Percentiles rank a stretch among this genome's conserved stretches.
Conservation (phyloP, 164 flowering plant genomes). For the Liriodendron chinense region DNA sequence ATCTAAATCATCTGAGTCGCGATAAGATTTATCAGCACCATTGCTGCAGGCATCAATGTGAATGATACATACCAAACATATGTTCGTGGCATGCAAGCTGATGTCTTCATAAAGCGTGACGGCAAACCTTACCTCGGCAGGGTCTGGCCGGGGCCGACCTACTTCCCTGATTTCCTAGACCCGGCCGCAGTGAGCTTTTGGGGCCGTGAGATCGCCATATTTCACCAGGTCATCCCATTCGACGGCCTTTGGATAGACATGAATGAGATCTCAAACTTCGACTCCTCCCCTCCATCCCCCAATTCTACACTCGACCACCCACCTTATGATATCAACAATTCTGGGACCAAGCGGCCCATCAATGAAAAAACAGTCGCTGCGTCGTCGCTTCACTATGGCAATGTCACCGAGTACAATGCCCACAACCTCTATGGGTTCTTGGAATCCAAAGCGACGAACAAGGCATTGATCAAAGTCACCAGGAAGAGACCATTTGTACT, state of each 20-base stretch:
- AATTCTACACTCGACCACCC: slow-evolving; percentile 62
- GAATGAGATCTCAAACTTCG: slow-evolving; percentile 82
- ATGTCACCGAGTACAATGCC: slow-evolving; percentile 53
- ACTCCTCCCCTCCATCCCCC: slow-evolving; percentile 33
- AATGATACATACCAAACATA: slow-evolving; percentile 56
- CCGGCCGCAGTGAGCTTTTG: slow-evolving; percentile 42
- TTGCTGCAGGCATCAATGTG: slow-evolving; percentile 51
- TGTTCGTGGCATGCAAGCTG: slow-evolving; percentile 57
- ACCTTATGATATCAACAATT: slow-evolving; percentile 64
- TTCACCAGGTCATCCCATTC: slow-evolving; percentile 43
- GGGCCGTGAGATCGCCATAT: slow-evolving; percentile 55
- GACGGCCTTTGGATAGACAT: slow-evolving; percentile 95
- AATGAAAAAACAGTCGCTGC: slow-evolving; percentile 52
- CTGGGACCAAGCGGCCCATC: slow-evolving; percentile 39
- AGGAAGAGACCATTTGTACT: slow-evolving; percentile 72
- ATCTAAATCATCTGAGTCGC: no score
- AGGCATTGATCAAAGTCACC: slow-evolving; percentile 36
- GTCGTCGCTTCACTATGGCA: slow-evolving; percentile 47
- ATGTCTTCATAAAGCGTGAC: slow-evolving; percentile 51
- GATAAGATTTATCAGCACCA: neutral
- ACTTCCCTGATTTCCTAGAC: slow-evolving; percentile 75
- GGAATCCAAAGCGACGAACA: slow-evolving; percentile 57
- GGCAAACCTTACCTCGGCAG: slow-evolving; percentile 55
- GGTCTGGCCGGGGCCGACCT: slow-evolving; percentile 81
- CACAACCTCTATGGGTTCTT: slow-evolving; percentile 65